These are phyloP conservation scores for Yarrowia keelungensis DNA, from an alignment of 805 yeast species.

Conservation along the genomic window DNA sequence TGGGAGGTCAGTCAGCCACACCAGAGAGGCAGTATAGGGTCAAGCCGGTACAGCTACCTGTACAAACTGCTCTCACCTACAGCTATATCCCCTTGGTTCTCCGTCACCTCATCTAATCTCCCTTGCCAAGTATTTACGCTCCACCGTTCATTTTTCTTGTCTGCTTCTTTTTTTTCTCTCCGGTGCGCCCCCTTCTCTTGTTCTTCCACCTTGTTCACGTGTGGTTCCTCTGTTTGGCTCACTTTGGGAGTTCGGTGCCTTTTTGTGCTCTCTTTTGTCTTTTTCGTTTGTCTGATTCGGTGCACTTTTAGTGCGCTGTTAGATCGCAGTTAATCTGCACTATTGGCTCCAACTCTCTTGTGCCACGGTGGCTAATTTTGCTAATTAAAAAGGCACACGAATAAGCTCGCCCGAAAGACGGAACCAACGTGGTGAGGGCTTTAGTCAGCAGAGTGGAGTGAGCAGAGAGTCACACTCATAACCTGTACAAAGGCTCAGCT, in stretches of 20 bases:
- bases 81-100: too few species aligned
- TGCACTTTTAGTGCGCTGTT: slow-evolving; percentile 27
- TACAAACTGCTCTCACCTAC: too few species aligned
- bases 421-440: neutral
- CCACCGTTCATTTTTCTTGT: too few species aligned
- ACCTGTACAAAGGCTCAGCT: neutral
- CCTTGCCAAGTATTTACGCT: too few species aligned
- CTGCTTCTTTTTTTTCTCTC: too few species aligned
- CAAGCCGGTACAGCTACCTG: too few species aligned
- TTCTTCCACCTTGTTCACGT: neutral
- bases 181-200: neutral
- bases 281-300: slow-evolving; percentile 5
- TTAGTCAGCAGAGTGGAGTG: neutral
- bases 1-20: too few species aligned
- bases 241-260: neutral
- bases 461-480: neutral
- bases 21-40: too few species aligned
- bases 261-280: neutral
- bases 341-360: slow-evolving; percentile 23
- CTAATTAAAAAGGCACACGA: neutral
- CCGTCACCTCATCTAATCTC: too few species aligned
- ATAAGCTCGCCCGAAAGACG: neutral
- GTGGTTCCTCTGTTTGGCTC: neutral
- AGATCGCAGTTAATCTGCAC: slow-evolving; percentile 31
- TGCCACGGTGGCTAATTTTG: slow-evolving; percentile 37